Evolutionary conservation across 164 flowering plant genomes (phyloP).

Genomic region (Liriodendron chinense): DNA sequence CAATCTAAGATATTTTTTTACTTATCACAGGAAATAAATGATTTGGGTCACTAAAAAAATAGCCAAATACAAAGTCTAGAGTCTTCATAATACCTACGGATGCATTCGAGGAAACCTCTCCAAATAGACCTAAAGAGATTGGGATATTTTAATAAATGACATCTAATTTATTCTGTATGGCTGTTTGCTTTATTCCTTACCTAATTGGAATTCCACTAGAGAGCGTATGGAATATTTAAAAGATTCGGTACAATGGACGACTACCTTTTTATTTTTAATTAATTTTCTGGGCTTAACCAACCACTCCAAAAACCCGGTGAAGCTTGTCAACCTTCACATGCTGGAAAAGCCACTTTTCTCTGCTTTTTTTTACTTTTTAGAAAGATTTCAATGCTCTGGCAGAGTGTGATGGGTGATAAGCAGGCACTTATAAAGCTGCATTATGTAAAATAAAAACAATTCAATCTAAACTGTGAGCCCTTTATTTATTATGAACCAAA

Average conservation of each 20-base stretch:
- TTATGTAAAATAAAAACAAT: too few relatives aligned
- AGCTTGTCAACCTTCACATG: neutral
- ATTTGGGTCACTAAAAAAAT: too few relatives aligned
- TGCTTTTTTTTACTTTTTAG: too few relatives aligned
- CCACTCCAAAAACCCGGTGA: neutral
- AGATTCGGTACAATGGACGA: neutral
- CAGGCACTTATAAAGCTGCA: too few relatives aligned
- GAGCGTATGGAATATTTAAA: neutral
- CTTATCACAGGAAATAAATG: too few relatives aligned
- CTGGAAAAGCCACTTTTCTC: neutral
- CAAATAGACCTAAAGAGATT: neutral
- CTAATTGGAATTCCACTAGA: neutral
- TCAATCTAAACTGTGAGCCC: too few relatives aligned
- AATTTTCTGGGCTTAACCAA: neutral
- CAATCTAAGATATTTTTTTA: too few relatives aligned
- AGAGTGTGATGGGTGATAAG: too few relatives aligned
- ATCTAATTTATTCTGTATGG: neutral
- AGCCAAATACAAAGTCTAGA: too few relatives aligned
- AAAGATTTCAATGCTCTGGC: too few relatives aligned
- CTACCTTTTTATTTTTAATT: neutral
- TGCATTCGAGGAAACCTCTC: neutral
- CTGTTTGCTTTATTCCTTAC: neutral
- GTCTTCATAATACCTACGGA: too few relatives aligned
- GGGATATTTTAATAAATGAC: neutral
- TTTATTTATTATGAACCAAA: too few relatives aligned